phyloP scores from a whole-genome alignment of 75 land plant genomes.

The Selaginella tamariscina region DNA sequence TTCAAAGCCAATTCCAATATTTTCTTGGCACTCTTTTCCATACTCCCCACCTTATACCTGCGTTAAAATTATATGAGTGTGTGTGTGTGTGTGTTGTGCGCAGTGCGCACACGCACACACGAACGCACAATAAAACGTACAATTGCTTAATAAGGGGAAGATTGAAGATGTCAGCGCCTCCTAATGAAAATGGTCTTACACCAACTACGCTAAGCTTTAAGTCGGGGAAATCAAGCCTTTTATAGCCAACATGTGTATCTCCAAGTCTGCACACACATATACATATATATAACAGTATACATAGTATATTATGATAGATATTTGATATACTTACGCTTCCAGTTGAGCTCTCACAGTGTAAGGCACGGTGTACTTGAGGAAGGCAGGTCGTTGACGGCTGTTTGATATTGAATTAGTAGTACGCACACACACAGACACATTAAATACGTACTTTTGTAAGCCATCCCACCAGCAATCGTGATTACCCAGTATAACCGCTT shows the following conservation, averaged over 20 bases:
- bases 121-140: neutral
- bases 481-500: conserved; percentile 84
- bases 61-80: no score
- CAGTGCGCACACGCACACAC: no score
- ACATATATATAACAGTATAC: no score
- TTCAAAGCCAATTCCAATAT: conserved; percentile 41
- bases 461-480: conserved; percentile 59
- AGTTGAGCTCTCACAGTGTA: no score
- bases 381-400: neutral
- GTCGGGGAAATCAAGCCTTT: conserved; percentile 43
- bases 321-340: no score
- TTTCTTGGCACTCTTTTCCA: conserved; percentile 62
- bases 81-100: no score
- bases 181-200: conserved; percentile 81
- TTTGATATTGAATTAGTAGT: no score
- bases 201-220: conserved; percentile 69
- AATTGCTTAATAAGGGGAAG: neutral
- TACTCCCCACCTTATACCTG: conserved; percentile 50
- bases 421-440: no score
- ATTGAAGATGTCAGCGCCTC: conserved; percentile 37
- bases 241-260: conserved; percentile 62
- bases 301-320: no score
- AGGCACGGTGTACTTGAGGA: no score
- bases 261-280: no score
- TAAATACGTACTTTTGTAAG: neutral